Evolutionary conservation across 148 eudicot genomes (phyloP).

Genomic region (Fagopyrum esculentum): DNA sequence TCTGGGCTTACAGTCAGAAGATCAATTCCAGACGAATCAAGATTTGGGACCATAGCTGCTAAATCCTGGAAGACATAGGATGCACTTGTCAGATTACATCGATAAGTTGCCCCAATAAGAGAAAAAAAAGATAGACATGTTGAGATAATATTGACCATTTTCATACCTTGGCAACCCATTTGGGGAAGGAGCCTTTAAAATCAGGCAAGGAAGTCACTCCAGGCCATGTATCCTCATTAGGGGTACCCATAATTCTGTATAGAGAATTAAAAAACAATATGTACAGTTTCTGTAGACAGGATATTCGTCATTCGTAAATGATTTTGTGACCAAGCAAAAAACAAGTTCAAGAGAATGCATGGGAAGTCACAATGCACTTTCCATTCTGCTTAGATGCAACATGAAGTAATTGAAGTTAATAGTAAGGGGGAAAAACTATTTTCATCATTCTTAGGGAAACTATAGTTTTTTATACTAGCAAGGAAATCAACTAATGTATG

Average conservation of each 20-base stretch:
- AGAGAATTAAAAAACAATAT: neutral
- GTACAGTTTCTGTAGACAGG: neutral
- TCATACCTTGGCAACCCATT: slow-evolving; percentile 73
- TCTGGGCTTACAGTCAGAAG: slow-evolving; percentile 61
- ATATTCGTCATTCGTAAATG: neutral
- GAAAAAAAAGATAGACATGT: neutral
- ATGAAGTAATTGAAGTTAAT: neutral
- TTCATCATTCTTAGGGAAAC: neutral
- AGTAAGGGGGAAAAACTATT: neutral
- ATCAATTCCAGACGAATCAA: slow-evolving; percentile 75
- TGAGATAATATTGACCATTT: neutral
- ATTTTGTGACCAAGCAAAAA: neutral
- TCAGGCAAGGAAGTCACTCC: slow-evolving; percentile 95
- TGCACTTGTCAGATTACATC: slow-evolving; percentile 1
- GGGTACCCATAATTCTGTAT: slow-evolving; percentile 70
- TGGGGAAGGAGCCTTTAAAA: slow-evolving; percentile 76
- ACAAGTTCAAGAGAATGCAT: neutral
- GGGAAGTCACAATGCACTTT: neutral
- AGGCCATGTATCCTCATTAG: slow-evolving; percentile 92
- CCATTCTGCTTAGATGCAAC: neutral
- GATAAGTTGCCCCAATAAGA: slow-evolving; percentile 7
- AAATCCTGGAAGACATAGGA: slow-evolving; percentile 51
- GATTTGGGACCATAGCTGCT: slow-evolving; percentile 63
- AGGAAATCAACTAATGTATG: neutral
- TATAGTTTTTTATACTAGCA: neutral